Evolutionary conservation across 352 stramenopile species (phyloP), one percentile per base, ranked within the genome.

Genomic region (Chrysophaeum taylorii): DNA sequence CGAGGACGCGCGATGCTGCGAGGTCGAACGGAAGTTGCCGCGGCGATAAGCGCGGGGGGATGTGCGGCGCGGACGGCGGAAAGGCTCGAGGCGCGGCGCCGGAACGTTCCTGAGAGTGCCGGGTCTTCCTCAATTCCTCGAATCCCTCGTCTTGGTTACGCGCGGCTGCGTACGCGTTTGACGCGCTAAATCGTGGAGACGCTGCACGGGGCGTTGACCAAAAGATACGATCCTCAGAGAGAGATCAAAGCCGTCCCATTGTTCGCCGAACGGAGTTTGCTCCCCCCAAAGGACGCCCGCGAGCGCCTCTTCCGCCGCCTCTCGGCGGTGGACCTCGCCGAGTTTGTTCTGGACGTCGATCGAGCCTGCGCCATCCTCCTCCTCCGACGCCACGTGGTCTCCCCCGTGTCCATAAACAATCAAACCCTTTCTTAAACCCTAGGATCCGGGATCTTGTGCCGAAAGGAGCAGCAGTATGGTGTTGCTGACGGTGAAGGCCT

Each of bases 231-330:
- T 21, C 5, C 48, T 9, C 18, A 60, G 15, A 9, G 18, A 5
- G 48, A 25, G 25, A 18, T 60, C 18, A 18, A 60, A 9, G 5
- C 18, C 18, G 48, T 31, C 18, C 57, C 45, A 1, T 14, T n/a
- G 33, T 23, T 66, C 21, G 57, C 57, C 12, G 57, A 66, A 25
- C 14, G 27, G 4, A 14, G 33, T 1, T 25, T 66, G 1, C 36
- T 66, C 1, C 57, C 31, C 18, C 57, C 57, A 1, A 66, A 66
- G 35, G 57, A 66, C 36, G 57, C 57, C 16, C 31, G 57, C 33
- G 36, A 42, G 57, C 31, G 36, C 14, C 57, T 66, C 57, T 66
- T 45, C 57, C 2, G 15, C 5, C 14, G 41, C 12, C 45, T 66
- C 35, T 2, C 15, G 23, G 31, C 7, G 23, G 57, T 45, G 14